Percentiles rank a stretch among this genome's conserved stretches.
These are phyloP conservation scores for Microcyclospora pomicola DNA, from an alignment of 2,329 filamentous ascomycete species.

Conservation along the genomic window DNA sequence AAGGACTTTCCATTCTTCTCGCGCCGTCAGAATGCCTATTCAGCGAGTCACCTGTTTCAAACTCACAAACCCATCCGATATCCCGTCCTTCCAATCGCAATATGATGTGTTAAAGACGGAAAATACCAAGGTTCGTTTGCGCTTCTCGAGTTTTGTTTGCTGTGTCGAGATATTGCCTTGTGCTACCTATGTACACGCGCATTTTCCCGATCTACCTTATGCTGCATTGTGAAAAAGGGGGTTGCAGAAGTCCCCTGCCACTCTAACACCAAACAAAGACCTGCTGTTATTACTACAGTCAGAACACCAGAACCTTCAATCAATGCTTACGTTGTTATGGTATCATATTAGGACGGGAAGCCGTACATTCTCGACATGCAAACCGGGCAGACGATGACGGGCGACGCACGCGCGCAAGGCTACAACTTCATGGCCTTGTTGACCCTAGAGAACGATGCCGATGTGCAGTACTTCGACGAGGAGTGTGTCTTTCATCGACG, in stretches of 20 bases:
- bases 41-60: slow-evolving; percentile 42
- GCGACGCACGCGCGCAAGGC: slow-evolving; percentile 49
- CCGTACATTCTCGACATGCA: slow-evolving; percentile 51
- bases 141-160: neutral
- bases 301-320: neutral
- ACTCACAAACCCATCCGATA: slow-evolving; percentile 33
- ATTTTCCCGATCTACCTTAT: no score
- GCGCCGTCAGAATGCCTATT: slow-evolving; percentile 21
- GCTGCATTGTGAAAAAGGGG: no score
- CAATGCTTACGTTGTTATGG: neutral
- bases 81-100: slow-evolving; percentile 29
- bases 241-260: neutral
- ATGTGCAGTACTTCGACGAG: slow-evolving; percentile 57
- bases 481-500: slow-evolving; percentile 42
- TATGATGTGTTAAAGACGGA: neutral
- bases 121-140: no score
- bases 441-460: slow-evolving; percentile 49
- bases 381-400: slow-evolving; percentile 38
- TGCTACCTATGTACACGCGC: neutral
- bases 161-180: no score
- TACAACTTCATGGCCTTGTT: slow-evolving; percentile 51
- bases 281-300: no score
- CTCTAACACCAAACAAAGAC: no score
- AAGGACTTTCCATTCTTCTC: neutral
- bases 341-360: slow-evolving; percentile 50